Percentiles rank a stretch among this genome's conserved stretches.
phyloP scores from a whole-genome alignment of 75 land plant genomes.

The Sequoia sempervirens region DNA sequence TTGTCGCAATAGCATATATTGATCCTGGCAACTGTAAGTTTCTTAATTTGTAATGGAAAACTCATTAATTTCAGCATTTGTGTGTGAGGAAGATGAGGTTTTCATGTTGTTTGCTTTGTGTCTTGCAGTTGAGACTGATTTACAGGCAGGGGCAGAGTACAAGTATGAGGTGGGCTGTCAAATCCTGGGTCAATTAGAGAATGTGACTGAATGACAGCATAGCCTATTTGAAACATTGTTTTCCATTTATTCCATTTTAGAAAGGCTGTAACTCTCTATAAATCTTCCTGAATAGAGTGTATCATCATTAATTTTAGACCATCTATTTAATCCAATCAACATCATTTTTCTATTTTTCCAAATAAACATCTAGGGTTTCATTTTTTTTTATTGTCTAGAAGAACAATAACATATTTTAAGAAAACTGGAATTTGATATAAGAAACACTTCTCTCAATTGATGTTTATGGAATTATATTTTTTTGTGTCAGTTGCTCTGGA shows the following conservation, averaged over 20 bases:
- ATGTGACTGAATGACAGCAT: not conserved
- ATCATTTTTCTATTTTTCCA: not conserved
- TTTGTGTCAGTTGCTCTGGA: conserved; percentile 58
- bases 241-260: not conserved
- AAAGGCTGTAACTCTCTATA: not conserved
- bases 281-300: not conserved
- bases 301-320: not conserved
- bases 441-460: not conserved
- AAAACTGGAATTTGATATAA: not conserved
- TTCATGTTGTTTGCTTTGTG: conserved; percentile 2
- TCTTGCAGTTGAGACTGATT: conserved; percentile 76
- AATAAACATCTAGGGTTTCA: not conserved
- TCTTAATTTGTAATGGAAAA: not conserved
- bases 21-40: conserved; percentile 96
- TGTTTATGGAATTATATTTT: not conserved
- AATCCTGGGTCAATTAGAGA: not conserved
- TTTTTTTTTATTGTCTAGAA: not conserved
- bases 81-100: not conserved
- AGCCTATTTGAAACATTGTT: not conserved
- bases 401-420: not conserved
- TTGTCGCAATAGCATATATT: conserved; percentile 90
- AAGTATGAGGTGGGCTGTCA: conserved; percentile 57
- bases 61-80: not conserved
- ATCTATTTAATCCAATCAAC: not conserved
- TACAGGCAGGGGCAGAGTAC: conserved; percentile 81